Conservation (phyloP, 225 moss, liverwort and hornwort genomes). For the Neckera pumila region DNA sequence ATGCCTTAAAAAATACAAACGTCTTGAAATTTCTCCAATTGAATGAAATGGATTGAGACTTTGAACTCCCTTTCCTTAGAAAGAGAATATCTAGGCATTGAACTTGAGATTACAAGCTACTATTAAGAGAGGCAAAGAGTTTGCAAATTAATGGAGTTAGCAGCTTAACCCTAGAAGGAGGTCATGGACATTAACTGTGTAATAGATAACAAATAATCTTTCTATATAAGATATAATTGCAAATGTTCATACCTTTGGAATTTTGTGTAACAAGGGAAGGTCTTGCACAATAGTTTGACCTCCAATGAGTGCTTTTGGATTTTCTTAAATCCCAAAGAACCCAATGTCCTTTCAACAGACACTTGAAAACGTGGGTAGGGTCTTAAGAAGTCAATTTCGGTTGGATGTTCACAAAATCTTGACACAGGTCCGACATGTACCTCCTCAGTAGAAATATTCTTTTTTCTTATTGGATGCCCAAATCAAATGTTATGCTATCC, state of each 20-base stretch:
- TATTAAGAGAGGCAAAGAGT: no score
- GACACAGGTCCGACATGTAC: rapidly evolving
- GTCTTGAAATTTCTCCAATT: no score
- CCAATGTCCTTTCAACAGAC: rapidly evolving
- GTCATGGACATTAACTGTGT: rapidly evolving
- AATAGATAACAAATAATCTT: neutral
- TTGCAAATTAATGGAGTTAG: neutral
- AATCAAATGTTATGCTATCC: rapidly evolving
- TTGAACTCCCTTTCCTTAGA: neutral
- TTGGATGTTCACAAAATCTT: neutral
- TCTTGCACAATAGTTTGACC: neutral
- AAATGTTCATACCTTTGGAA: neutral
- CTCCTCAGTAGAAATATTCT: rapidly evolving
- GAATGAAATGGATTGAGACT: neutral
- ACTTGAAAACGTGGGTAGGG: rapidly evolving
- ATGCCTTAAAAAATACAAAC: no score
- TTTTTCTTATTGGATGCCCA: rapidly evolving
- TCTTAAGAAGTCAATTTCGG: neutral
- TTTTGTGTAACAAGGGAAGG: neutral
- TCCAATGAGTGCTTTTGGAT: neutral
- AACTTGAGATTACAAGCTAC: neutral
- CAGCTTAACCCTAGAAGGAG: rapidly evolving
- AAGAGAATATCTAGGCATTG: neutral
- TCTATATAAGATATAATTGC: neutral
- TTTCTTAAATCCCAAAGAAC: neutral